phyloP scores from a whole-genome alignment of 345 rosid species.

The Moricandia arvensis region DNA sequence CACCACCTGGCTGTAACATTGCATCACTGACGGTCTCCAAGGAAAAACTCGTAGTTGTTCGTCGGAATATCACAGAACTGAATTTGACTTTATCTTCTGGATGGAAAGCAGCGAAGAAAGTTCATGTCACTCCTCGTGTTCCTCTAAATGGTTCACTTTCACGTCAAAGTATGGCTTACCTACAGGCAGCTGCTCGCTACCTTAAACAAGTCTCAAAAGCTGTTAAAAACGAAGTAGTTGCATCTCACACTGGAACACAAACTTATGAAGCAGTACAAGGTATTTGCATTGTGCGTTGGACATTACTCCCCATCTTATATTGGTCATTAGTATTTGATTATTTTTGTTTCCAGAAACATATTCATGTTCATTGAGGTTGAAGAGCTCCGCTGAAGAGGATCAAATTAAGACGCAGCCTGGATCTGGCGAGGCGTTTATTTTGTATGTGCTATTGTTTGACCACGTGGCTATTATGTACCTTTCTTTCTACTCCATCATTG shows the following conservation, averaged over 20 bases:
- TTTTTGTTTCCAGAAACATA: conserved; percentile 63
- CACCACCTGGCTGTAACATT: conserved; percentile 77
- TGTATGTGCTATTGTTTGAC: conserved; percentile 53
- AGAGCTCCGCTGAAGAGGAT: conserved; percentile 85
- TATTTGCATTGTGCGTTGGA: conserved; percentile 32
- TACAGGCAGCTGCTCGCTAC: conserved; percentile 81
- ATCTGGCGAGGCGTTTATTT: conserved; percentile 74
- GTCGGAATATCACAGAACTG: conserved; percentile 51
- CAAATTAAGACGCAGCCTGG: conserved; percentile 78
- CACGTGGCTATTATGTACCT: neutral
- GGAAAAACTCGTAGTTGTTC: conserved; percentile 55
- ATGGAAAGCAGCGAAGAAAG: conserved; percentile 68
- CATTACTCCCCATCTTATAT: neutral
- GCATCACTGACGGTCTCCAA: conserved; percentile 52
- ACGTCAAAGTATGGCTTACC: conserved; percentile 76
- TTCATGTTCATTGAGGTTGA: conserved; percentile 65
- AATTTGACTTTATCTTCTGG: conserved; percentile 57
- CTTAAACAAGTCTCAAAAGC: conserved; percentile 81
- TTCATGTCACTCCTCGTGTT: conserved; percentile 53
- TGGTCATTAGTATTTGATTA: neutral
- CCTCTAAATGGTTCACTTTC: conserved; percentile 72
- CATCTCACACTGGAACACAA: conserved; percentile 60
- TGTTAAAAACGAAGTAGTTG: conserved; percentile 65
- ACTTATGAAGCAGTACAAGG: conserved; percentile 82
- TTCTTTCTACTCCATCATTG: neutral